phyloP scores from a whole-genome alignment of 1,139 yeast species.

The Suhomyces atakaporum region DNA sequence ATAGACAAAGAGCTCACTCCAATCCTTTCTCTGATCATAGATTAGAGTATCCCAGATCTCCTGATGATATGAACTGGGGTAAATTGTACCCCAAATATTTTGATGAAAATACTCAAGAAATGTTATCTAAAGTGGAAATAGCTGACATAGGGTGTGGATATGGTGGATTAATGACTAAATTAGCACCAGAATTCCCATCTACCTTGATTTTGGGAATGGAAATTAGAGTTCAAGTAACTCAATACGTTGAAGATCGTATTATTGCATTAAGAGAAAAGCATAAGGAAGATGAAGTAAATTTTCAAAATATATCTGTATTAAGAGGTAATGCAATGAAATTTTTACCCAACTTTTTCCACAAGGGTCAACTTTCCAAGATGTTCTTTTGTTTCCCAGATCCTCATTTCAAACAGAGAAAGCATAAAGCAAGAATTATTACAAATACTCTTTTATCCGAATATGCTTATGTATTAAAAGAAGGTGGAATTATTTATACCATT shows the following conservation, averaged over 20 bases:
- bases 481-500: constrained; percentile 88
- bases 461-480: constrained; percentile 85
- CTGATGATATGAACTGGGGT: constrained; percentile 86
- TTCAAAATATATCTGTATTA: constrained; percentile 83
- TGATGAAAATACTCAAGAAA: constrained; percentile 42
- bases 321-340: constrained; percentile 98
- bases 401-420: constrained; percentile 95
- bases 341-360: constrained; percentile 85
- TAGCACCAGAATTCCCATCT: constrained; percentile 76
- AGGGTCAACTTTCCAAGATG: constrained; percentile 82
- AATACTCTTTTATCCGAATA: constrained; percentile 86
- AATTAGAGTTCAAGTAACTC: constrained; percentile 95
- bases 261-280: constrained; percentile 75
- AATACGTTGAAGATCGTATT: constrained; percentile 93
- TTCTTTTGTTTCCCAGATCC: constrained; percentile 99
- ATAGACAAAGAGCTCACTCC: constrained; percentile 96
- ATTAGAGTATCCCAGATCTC: constrained; percentile 81
- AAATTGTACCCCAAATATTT: constrained; percentile 64
- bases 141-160: constrained; percentile 99
- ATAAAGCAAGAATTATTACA: constrained; percentile 94
- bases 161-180: constrained; percentile 84
- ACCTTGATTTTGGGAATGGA: constrained; percentile 89
- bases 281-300: constrained; percentile 36
- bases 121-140: constrained; percentile 68
- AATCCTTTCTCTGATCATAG: constrained; percentile 96